phyloP scores from a whole-genome alignment of 1,284 basidiomycete genomes.

The Melampsora abietis-canadensis region DNA sequence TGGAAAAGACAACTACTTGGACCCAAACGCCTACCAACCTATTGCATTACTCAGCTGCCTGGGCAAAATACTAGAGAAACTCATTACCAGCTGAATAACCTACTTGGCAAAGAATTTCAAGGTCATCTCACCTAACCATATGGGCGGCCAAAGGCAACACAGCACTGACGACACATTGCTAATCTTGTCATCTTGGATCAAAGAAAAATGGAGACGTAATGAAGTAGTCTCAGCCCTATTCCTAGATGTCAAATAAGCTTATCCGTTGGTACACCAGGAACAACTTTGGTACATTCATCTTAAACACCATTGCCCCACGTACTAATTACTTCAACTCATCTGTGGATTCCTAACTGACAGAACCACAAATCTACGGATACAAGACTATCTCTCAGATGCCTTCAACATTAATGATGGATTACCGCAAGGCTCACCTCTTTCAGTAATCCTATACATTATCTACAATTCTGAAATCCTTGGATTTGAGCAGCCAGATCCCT shows the following conservation, averaged over 20 bases:
- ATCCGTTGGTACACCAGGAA: not conserved
- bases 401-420: conserved; percentile 5
- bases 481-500: not conserved
- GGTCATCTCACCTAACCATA: no score
- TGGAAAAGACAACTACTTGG: no score
- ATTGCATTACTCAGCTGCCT: no score
- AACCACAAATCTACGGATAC: not conserved
- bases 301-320: not conserved
- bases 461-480: conserved; percentile 10
- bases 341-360: not conserved
- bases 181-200: conserved; percentile 9
- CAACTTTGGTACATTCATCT: not conserved
- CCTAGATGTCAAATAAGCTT: conserved; percentile 18
- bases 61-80: no score
- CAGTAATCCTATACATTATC: conserved; percentile 16
- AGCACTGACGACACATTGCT: not conserved
- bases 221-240: conserved; percentile 4
- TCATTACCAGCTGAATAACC: no score
- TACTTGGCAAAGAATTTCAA: no score
- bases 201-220: not conserved
- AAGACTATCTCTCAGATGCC: not conserved
- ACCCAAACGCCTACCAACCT: no score
- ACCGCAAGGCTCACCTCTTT: conserved; percentile 24
- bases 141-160: no score
- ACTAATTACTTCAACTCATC: conserved; percentile 4